Evolutionary conservation across 306 rosid genomes (phyloP).

Genomic region (Castanospermum australe): DNA sequence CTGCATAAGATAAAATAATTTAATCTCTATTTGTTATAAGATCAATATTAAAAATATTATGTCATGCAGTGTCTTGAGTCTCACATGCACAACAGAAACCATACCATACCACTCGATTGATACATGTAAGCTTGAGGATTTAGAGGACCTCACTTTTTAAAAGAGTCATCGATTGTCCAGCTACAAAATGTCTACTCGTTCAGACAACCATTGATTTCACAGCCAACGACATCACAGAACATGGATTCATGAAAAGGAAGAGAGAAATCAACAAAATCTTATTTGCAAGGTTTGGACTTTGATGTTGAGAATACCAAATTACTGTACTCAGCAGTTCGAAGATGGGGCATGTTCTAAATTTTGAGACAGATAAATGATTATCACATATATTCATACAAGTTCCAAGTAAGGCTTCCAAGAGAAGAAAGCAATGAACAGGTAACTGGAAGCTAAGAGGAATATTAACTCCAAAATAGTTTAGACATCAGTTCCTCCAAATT

Average conservation of each 20-base stretch:
- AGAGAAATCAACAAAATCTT: background rate
- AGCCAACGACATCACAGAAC: background rate
- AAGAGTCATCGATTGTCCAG: too few relatives aligned
- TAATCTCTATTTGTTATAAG: too few relatives aligned
- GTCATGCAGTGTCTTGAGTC: too few relatives aligned
- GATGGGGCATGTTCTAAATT: conserved; percentile 5
- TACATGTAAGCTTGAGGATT: too few relatives aligned
- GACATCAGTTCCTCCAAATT: conserved; percentile 50
- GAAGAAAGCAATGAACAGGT: conserved; percentile 40
- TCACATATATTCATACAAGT: conserved; percentile 46
- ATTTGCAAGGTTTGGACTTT: background rate
- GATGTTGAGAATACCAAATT: conserved; percentile 9
- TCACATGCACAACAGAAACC: too few relatives aligned
- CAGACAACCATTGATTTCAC: background rate
- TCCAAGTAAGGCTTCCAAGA: conserved; percentile 38
- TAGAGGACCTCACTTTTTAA: too few relatives aligned
- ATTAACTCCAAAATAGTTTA: conserved; percentile 42
- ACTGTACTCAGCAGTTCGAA: conserved; percentile 17
- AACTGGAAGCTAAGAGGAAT: conserved; percentile 43
- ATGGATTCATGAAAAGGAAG: background rate
- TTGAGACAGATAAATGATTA: conserved; percentile 13
- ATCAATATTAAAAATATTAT: too few relatives aligned
- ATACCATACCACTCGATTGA: too few relatives aligned
- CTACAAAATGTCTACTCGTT: background rate
- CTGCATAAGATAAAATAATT: too few relatives aligned